Evolutionary conservation across 108 stramenopile species (phyloP), one percentile per base, ranked within the genome.

Genomic region (Bacterosira constricta): DNA sequence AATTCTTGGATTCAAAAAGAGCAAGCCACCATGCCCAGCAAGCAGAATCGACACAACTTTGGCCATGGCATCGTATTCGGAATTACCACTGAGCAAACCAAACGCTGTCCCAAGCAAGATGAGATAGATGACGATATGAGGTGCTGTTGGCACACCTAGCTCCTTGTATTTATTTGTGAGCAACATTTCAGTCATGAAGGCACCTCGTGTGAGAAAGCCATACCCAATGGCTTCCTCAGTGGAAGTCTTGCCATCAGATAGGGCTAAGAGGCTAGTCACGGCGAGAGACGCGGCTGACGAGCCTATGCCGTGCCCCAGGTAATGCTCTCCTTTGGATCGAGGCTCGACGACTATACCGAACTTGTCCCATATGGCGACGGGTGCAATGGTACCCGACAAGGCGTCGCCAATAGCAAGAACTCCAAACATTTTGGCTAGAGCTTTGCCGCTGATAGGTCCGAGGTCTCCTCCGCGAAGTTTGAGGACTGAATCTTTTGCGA

Each of bases 1-100:
- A 45, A 69, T 39, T 29, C 67, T 69, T 60, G 67, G 67, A 58
- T 69, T 69, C 59, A 69, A 61, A 45, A 58, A 69, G 41, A 69
- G 27, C 20, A 69, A 45, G 45, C 20, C 56, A 44, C 67, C 67
- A 69, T 69, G 67, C 17, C 67, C 67, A 32, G 58, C 37, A 39
- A 69, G 59, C 17, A 69, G 7, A 26, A 69, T 27, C 0, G 59
- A 69, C 18, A 69, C 59, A 42, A 69, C 31, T 30, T 69, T 69
- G 21, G 67, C 67, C 57, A 61, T 29, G 9, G 58, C 58, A 27
- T 20, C 34, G 13, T 58, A 58, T 23, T 57, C 59, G 3, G 54
- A 26, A 35, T 59, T 34, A 41, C 57, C 57, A 41, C 41, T 60
- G n/a, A 69, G 31, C 67, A 69, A 61, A 26, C 67, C 44, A 45